Percentiles rank a stretch among this genome's conserved stretches.
Evolutionary conservation across 345 rosid genomes (phyloP).

Genomic region (Odontarrhena argentea): DNA sequence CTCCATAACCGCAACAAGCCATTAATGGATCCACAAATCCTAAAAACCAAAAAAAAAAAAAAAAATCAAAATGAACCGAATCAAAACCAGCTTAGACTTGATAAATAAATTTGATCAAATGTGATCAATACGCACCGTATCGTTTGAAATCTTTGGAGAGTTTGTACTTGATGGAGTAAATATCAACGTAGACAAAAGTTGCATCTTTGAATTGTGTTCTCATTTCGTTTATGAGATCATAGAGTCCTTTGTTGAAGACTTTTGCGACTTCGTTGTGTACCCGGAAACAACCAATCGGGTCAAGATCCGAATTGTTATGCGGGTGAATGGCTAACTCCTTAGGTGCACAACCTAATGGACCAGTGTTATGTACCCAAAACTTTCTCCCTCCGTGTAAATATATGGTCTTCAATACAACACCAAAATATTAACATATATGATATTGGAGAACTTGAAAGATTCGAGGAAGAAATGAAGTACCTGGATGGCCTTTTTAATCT

Average conservation of each 20-base stretch:
- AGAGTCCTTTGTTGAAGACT: constrained; percentile 52
- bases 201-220: constrained; percentile 46
- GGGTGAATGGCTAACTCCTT: constrained; percentile 47
- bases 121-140: constrained; percentile 42
- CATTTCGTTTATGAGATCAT: constrained; percentile 47
- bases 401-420: constrained; percentile 39
- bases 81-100: constrained; percentile 3
- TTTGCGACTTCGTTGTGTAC: constrained; percentile 58
- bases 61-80: neutral
- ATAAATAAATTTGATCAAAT: neutral
- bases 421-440: neutral
- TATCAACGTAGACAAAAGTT: constrained; percentile 58
- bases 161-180: constrained; percentile 57
- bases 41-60: constrained; percentile 14
- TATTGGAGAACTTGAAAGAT: neutral
- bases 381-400: constrained; percentile 61
- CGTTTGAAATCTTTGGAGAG: constrained; percentile 47
- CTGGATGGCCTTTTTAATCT: constrained; percentile 55
- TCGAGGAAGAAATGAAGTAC: constrained; percentile 28
- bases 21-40: constrained; percentile 59
- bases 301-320: constrained; percentile 45
- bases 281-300: constrained; percentile 59
- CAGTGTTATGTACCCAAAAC: constrained; percentile 70
- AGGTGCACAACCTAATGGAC: constrained; percentile 75
- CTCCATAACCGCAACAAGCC: constrained; percentile 65